Percentiles rank a stretch among this genome's conserved stretches.
Conservation (phyloP, 2,329 filamentous ascomycete species). For the Falciphora oryzae region DNA sequence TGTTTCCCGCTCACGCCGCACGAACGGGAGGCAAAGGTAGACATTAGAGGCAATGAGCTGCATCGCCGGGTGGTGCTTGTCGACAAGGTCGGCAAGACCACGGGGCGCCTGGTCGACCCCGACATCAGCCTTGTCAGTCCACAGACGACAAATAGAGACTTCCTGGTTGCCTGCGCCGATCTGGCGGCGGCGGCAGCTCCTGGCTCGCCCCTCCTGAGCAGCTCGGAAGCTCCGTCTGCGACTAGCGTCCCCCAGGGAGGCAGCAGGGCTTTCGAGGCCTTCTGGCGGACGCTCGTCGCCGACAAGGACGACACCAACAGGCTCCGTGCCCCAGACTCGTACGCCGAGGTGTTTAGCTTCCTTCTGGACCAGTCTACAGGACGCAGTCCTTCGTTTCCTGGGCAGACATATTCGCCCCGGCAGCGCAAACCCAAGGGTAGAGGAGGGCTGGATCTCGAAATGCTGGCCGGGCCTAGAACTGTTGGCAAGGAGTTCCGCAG, state of each 20-base stretch:
- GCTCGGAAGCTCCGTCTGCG: too few relatives aligned
- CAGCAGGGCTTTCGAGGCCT: background rate
- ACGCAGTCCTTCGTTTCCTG: background rate
- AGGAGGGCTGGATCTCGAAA: constrained; percentile 1
- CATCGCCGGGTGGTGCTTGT: background rate
- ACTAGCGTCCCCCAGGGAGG: background rate
- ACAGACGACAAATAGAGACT: background rate
- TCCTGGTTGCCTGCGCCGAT: background rate
- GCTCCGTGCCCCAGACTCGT: background rate
- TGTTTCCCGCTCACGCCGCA: background rate
- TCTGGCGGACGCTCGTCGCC: background rate
- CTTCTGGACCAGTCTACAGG: constrained; percentile 2
- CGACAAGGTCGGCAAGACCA: background rate
- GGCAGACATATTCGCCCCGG: constrained; percentile 1
- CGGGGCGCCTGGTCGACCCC: background rate
- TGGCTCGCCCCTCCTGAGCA: too few relatives aligned
- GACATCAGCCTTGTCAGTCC: background rate
- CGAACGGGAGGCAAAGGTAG: background rate
- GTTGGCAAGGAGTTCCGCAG: too few relatives aligned
- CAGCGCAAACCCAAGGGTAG: background rate
- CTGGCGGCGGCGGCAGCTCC: background rate
- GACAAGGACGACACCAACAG: constrained; percentile 2
- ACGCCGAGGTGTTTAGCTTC: constrained; percentile 1
- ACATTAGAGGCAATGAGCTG: background rate
- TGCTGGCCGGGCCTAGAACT: too few relatives aligned